These are phyloP conservation scores for Arthrobotrys conoides DNA, from an alignment of 2,329 filamentous ascomycete genomes.

Conservation along the genomic window DNA sequence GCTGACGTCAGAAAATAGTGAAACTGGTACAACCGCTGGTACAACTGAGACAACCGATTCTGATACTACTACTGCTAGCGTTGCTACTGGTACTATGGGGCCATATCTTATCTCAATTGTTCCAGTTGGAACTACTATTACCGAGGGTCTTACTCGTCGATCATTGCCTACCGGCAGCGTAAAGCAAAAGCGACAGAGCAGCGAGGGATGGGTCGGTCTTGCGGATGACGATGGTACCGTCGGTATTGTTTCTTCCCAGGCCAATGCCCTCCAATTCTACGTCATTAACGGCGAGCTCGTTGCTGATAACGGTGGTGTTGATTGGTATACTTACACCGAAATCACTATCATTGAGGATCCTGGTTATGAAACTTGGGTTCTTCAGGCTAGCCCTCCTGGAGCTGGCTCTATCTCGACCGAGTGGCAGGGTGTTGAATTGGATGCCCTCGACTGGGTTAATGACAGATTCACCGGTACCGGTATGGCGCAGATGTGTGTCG, in stretches of 20 bases:
- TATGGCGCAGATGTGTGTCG: slow-evolving; percentile 22
- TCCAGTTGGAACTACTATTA: slow-evolving; percentile 32
- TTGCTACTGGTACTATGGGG: slow-evolving; percentile 27
- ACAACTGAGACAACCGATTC: slow-evolving; percentile 4
- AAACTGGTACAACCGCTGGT: background rate
- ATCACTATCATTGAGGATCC: slow-evolving; percentile 35
- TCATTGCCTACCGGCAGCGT: slow-evolving; percentile 8
- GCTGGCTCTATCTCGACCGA: slow-evolving; percentile 46
- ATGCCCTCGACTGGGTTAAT: slow-evolving; percentile 39
- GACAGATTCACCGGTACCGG: slow-evolving; percentile 30
- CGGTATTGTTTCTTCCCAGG: slow-evolving; percentile 11
- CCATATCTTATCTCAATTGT: slow-evolving; percentile 35
- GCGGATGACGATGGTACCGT: slow-evolving; percentile 45
- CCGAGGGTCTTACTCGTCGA: slow-evolving; percentile 6
- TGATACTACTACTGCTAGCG: background rate
- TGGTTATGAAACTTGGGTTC: slow-evolving; percentile 52
- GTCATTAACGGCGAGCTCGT: slow-evolving; percentile 51
- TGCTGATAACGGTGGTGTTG: slow-evolving; percentile 9
- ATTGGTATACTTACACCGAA: slow-evolving; percentile 55
- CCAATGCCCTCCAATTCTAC: slow-evolving; percentile 35
- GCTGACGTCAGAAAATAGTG: background rate
- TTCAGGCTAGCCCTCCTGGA: slow-evolving; percentile 30
- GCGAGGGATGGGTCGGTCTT: slow-evolving; percentile 42
- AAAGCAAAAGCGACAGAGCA: slow-evolving; percentile 27
- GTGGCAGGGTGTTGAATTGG: slow-evolving; percentile 41